A percentile compares a stretch with the other conserved stretches of the same genome.
Evolutionary conservation across 2,329 filamentous ascomycete species (phyloP).

Genomic region (Penicillium sp.): DNA sequence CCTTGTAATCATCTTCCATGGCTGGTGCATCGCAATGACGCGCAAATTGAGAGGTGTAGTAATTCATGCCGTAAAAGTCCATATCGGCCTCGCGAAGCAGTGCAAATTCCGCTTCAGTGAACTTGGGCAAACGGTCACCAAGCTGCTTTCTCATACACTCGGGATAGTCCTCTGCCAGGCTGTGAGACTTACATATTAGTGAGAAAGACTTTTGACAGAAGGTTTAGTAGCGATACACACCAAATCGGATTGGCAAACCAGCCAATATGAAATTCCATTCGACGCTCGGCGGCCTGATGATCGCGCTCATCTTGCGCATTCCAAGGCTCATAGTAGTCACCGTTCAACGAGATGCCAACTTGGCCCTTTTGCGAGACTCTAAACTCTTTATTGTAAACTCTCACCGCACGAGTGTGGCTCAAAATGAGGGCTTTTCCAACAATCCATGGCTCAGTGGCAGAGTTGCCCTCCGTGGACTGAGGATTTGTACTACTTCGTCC

Average conservation of each 20-base stretch:
- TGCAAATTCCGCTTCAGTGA: slow-evolving; percentile 14
- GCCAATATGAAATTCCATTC: slow-evolving; percentile 24
- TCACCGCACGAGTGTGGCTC: slow-evolving; percentile 20
- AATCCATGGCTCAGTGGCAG: slow-evolving; percentile 21
- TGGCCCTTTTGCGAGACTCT: slow-evolving; percentile 14
- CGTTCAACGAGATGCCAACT: slow-evolving; percentile 20
- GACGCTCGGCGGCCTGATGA: slow-evolving; percentile 18
- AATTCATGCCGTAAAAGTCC: slow-evolving; percentile 27
- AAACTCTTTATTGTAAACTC: slow-evolving; percentile 19
- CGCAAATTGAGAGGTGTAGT: slow-evolving; percentile 24
- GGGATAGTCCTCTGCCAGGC: slow-evolving; percentile 19
- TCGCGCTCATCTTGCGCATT: slow-evolving; percentile 16
- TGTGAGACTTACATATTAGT: neutral
- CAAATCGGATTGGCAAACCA: slow-evolving; percentile 29
- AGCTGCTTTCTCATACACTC: slow-evolving; percentile 18
- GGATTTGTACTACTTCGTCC: slow-evolving; percentile 17
- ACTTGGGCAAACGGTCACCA: slow-evolving; percentile 18
- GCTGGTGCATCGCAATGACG: slow-evolving; percentile 18
- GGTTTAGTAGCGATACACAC: neutral
- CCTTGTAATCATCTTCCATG: slow-evolving; percentile 16
- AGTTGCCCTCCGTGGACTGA: slow-evolving; percentile 11
- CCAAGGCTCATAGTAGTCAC: slow-evolving; percentile 24
- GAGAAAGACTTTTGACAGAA: neutral
- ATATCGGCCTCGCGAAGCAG: slow-evolving; percentile 16
- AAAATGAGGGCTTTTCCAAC: slow-evolving; percentile 24